phyloP scores from a whole-genome alignment of 2,329 filamentous ascomycete genomes.

The Xylaria polymorpha region DNA sequence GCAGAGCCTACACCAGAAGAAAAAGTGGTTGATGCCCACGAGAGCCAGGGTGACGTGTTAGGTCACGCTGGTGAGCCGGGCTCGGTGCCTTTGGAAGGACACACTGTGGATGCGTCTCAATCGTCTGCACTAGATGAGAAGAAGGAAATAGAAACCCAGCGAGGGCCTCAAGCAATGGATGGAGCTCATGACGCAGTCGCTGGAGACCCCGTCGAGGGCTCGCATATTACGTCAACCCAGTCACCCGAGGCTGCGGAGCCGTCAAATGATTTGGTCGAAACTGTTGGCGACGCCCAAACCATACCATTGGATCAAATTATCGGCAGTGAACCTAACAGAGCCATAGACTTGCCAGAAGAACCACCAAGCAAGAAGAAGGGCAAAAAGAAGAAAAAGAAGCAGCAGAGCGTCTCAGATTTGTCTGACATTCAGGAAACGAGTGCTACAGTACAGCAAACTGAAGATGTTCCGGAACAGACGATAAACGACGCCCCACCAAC shows the following conservation, averaged over 20 bases:
- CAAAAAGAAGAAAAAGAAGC: slow-evolving; percentile 50
- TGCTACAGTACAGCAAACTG: not conserved
- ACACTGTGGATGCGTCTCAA: slow-evolving; percentile 32
- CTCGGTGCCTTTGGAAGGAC: not conserved
- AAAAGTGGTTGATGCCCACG: not conserved
- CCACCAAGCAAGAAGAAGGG: slow-evolving; percentile 49
- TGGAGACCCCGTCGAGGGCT: slow-evolving; percentile 32
- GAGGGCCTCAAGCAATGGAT: slow-evolving; percentile 38
- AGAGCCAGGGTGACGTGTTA: not conserved
- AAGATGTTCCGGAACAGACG: slow-evolving; percentile 32
- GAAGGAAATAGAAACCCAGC: slow-evolving; percentile 41
- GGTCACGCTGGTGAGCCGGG: not conserved
- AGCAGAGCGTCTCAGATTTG: slow-evolving; percentile 35
- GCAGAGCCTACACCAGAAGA: slow-evolving; percentile 7
- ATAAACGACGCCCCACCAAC: slow-evolving; percentile 15
- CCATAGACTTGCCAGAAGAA: slow-evolving; percentile 46
- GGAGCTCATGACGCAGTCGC: slow-evolving; percentile 38
- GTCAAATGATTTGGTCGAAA: slow-evolving; percentile 13
- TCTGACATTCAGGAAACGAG: slow-evolving; percentile 18
- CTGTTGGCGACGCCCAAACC: slow-evolving; percentile 8
- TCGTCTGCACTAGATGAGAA: slow-evolving; percentile 37
- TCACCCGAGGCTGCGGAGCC: slow-evolving; percentile 37
- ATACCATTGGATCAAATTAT: slow-evolving; percentile 21
- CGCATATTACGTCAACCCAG: slow-evolving; percentile 39
- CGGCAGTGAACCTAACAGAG: slow-evolving; percentile 38